Conservation (phyloP, 768 basidiomycete species). For the Kockovaella imperatae region DNA sequence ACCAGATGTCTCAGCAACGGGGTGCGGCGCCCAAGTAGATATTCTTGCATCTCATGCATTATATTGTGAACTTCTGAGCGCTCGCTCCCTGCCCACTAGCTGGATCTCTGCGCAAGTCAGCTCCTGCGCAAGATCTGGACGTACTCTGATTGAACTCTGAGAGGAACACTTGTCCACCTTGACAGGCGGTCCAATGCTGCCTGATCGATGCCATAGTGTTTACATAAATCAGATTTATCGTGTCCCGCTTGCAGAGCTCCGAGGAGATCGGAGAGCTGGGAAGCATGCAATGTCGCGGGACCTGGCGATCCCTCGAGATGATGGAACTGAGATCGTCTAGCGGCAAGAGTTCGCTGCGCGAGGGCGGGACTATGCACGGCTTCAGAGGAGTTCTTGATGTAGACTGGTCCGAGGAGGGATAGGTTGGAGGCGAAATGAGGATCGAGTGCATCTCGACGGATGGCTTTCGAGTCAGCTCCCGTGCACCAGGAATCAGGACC, state of each 20-base stretch:
- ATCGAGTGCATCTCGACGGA: constrained; percentile 31
- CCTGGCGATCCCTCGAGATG: no score
- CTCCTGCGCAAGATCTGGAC: no score
- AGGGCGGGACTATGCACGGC: constrained; percentile 30
- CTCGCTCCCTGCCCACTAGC: no score
- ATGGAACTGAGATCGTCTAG: constrained; percentile 19
- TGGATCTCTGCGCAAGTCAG: no score
- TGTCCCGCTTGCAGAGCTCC: not conserved
- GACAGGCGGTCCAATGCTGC: no score
- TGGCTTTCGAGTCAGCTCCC: not conserved
- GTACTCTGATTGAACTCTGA: not conserved
- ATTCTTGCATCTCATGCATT: no score
- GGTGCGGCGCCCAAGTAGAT: no score
- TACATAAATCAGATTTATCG: not conserved
- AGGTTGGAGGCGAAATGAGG: constrained; percentile 42
- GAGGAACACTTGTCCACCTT: not conserved
- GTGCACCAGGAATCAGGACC: constrained; percentile 1
- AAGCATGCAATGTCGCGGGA: no score
- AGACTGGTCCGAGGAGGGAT: constrained; percentile 35
- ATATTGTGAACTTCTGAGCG: no score
- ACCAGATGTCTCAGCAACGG: no score
- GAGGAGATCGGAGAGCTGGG: not conserved
- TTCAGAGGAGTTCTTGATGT: constrained; percentile 34
- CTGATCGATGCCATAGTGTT: not conserved
- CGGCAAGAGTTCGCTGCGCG: constrained; percentile 36